Base-by-base conservation (phyloP, 23 red algal genomes). In the Gracilaria domingensis region DNA sequence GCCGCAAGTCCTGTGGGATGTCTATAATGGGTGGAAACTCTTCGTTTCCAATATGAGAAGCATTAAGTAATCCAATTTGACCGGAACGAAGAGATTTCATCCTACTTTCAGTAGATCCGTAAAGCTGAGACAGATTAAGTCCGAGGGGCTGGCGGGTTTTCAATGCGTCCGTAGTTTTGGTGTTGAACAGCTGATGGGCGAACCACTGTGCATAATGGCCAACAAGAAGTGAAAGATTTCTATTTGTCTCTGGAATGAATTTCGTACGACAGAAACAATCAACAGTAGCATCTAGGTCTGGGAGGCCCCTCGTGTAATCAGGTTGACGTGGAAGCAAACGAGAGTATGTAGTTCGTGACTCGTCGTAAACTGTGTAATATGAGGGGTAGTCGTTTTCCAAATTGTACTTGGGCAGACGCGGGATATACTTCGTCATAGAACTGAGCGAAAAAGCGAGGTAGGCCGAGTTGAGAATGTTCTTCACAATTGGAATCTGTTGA, bases 361-460 rank as follows among this genome's bases (percentile, higher is more conserved):
- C 59, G 24, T 64, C 59, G 28, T 64, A 64, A 64, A 64, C 59
- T 30, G 59, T 64, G 24, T 64, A 64, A 9, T 18, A 30, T 30
- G 59, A 64, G 13, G 59, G 59, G 24, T 30, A 64, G 32, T 64
- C 59, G 28, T 64, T 64, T 24, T 32, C 18, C 59, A 64, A 30
- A 64, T 64, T 64, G 32, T 64, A 32, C 25, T 64, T 64, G n/a
- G 59, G 59, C 6, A 64, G 59, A 32, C 59, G 59, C 28, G 59
- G 21, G n/a, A 64, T 24, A 55, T 55, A 55, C 51, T 55, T 14
- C 11, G 51, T 16, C 51, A 55, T 55, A 55, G 1, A 7, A 55
- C 18, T 55, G 13, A 55, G 51, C 1, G 51, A 55, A 55, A 55
- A 55, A 14, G 51, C 51, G 51, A 55, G 51, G 51, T 55, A 55